Evolutionary conservation across 768 basidiomycete species (phyloP).

Genomic region (Amanita muscaria): DNA sequence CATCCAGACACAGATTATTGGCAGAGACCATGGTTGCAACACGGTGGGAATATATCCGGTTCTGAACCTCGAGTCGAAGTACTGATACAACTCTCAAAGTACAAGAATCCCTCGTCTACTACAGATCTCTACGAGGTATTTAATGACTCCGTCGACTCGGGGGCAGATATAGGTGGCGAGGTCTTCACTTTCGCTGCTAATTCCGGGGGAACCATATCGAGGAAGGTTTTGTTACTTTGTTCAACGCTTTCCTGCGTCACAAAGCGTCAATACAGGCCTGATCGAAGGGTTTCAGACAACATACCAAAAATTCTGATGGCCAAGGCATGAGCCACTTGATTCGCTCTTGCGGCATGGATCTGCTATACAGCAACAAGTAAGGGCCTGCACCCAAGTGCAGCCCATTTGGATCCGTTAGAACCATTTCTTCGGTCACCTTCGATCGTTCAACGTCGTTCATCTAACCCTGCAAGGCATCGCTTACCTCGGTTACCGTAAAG

Average conservation of each 20-base stretch:
- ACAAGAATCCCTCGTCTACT: neutral
- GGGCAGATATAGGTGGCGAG: neutral
- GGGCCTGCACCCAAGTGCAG: conserved; percentile 72
- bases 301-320: conserved; percentile 29
- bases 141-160: neutral
- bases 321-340: conserved; percentile 27
- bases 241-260: conserved; percentile 24
- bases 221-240: conserved; percentile 26
- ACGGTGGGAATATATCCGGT: neutral
- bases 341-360: conserved; percentile 28
- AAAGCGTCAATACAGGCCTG: neutral
- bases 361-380: conserved; percentile 66
- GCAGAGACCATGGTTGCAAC: conserved; percentile 45
- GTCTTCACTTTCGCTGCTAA: conserved; percentile 18
- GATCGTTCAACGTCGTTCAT: neutral
- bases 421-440: conserved; percentile 64
- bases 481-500: conserved; percentile 55
- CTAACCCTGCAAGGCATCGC: neutral
- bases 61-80: no score
- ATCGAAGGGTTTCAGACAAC: conserved; percentile 4
- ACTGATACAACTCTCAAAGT: neutral
- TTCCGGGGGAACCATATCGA: conserved; percentile 26
- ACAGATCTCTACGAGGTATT: neutral
- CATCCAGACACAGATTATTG: conserved; percentile 63
- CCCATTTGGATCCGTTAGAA: conserved; percentile 61